phyloP scores from a whole-genome alignment of 345 rosid genomes.

The Linum trigynum region DNA sequence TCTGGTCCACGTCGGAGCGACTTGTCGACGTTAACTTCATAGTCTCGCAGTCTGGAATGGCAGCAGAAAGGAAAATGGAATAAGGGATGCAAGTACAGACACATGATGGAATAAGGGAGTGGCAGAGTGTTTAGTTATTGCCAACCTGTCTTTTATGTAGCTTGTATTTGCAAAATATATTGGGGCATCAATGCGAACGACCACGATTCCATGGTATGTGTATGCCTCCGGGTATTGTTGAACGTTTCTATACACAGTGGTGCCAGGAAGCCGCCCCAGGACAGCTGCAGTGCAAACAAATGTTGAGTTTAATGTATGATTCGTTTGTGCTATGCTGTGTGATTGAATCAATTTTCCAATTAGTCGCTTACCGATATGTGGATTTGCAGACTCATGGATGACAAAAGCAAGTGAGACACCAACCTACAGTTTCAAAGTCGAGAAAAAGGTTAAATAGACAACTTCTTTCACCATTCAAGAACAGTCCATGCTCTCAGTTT shows the following conservation, averaged over 20 bases:
- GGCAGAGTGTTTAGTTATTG: too few relatives aligned
- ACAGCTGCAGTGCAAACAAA: background rate
- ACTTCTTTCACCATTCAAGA: background rate
- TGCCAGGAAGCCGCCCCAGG: constrained; percentile 8
- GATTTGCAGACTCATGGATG: constrained; percentile 9
- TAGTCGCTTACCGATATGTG: constrained; percentile 2
- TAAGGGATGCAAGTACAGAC: background rate
- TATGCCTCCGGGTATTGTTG: constrained; percentile 3
- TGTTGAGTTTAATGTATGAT: too few relatives aligned
- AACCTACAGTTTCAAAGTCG: background rate
- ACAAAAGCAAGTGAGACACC: constrained; percentile 10
- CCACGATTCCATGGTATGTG: background rate
- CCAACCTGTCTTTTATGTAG: constrained; percentile 1
- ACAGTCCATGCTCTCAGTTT: background rate
- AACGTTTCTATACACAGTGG: constrained; percentile 2
- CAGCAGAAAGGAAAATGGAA: background rate
- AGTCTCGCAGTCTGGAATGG: background rate
- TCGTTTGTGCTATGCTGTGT: too few relatives aligned
- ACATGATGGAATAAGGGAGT: background rate
- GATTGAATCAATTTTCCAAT: background rate
- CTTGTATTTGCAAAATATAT: constrained; percentile 1
- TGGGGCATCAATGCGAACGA: constrained; percentile 3
- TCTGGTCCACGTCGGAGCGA: background rate
- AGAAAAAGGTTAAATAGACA: background rate
- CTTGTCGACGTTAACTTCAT: background rate